Conservation (phyloP, 805 yeast genomes). For the Candida silvatica region DNA sequence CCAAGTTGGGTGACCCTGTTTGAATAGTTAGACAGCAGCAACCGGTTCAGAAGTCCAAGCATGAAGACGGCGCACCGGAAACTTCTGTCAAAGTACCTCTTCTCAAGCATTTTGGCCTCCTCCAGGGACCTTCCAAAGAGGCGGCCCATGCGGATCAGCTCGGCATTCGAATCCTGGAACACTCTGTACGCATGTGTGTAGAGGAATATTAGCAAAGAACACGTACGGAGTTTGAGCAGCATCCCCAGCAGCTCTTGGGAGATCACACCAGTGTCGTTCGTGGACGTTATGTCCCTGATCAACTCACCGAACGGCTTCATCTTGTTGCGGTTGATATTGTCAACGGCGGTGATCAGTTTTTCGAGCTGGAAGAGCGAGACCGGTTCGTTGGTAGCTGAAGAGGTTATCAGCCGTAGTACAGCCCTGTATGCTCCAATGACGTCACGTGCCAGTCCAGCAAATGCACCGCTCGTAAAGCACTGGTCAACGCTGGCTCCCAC, state of each 20-base stretch:
- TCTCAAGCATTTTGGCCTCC: conserved; percentile 9
- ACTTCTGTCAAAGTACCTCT: conserved; percentile 11
- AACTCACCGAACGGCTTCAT: conserved; percentile 6
- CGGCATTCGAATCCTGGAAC: conserved; percentile 2
- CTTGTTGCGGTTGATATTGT: conserved; percentile 8
- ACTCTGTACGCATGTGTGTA: conserved; percentile 11
- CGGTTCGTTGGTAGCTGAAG: background rate
- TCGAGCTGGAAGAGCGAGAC: conserved; percentile 9
- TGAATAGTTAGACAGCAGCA: conserved; percentile 7
- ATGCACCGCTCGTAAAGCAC: conserved; percentile 4
- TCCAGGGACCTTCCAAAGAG: conserved; percentile 3
- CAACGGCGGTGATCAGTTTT: conserved; percentile 11
- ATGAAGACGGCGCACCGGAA: conserved; percentile 10
- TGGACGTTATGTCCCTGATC: conserved; percentile 3
- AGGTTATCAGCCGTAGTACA: conserved; percentile 6
- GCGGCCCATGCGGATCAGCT: background rate
- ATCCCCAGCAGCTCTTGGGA: conserved; percentile 1
- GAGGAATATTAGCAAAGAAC: conserved; percentile 14
- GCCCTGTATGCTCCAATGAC: conserved; percentile 7
- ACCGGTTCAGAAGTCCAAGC: conserved; percentile 12
- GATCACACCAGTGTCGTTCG: conserved; percentile 1
- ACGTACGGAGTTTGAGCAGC: conserved; percentile 10
- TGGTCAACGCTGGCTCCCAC: conserved; percentile 5
- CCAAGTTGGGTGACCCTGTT: conserved; percentile 8
- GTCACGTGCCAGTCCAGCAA: conserved; percentile 3